Percentiles rank a stretch among this genome's conserved stretches.
Conservation (phyloP, 306 rosid genomes). For the Sicyos edulis region DNA sequence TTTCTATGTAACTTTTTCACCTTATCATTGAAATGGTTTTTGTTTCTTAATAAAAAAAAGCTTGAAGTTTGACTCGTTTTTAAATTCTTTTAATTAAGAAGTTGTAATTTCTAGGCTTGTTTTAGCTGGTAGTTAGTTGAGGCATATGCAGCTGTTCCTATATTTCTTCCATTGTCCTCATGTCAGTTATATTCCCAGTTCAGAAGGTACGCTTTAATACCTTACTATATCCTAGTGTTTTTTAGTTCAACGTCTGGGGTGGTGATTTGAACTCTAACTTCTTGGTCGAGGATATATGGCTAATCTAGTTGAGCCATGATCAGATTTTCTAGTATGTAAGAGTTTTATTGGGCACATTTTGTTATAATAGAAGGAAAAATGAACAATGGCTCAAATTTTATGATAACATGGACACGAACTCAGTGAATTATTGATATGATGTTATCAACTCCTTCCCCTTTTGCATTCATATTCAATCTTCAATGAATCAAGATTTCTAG, state of each 20-base stretch:
- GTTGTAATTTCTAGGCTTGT: not conserved
- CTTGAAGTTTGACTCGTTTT: no score
- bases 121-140: not conserved
- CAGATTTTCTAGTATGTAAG: not conserved
- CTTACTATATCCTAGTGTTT: no score
- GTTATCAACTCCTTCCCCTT: not conserved
- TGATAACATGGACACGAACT: no score
- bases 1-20: no score
- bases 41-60: no score
- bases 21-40: no score
- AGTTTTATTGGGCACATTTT: not conserved
- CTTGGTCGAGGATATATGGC: no score
- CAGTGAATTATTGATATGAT: not conserved
- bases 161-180: not conserved
- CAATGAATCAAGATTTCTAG: not conserved
- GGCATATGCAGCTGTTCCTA: not conserved
- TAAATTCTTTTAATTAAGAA: not conserved
- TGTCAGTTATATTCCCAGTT: not conserved
- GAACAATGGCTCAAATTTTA: no score
- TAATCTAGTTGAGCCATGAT: no score
- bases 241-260: no score
- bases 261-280: no score
- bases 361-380: not conserved
- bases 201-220: not conserved
- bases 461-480: not conserved